Evolutionary conservation across 768 basidiomycete genomes (phyloP).

Genomic region (Auricularia auricula-judae): DNA sequence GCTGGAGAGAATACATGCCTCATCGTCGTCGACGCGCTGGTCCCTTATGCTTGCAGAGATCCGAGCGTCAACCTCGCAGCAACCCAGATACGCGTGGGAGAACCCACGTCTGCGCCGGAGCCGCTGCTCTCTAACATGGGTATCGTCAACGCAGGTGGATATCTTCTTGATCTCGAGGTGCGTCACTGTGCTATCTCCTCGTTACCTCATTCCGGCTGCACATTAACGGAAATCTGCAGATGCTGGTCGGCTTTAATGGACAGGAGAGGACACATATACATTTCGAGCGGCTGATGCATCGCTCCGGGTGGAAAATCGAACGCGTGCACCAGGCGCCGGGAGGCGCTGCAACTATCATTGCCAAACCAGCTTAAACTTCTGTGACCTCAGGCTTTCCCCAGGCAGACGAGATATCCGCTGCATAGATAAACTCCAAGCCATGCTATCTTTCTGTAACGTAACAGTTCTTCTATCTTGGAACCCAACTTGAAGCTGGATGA

Average conservation of each 20-base stretch:
- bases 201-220: too few relatives aligned
- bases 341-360: not conserved
- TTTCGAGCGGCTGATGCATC: not conserved
- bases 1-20: conserved; percentile 5
- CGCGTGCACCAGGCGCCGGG: not conserved
- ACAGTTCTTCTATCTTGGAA: too few relatives aligned
- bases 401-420: too few relatives aligned
- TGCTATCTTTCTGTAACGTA: too few relatives aligned
- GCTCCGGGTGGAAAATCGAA: conserved; percentile 6
- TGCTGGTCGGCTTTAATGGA: not conserved
- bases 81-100: not conserved
- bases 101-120: conserved; percentile 2
- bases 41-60: conserved; percentile 5
- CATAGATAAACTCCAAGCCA: too few relatives aligned
- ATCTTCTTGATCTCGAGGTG: conserved; percentile 8
- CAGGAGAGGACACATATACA: conserved; percentile 1
- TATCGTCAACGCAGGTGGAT: conserved; percentile 7
- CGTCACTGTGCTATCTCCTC: not conserved
- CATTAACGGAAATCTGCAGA: not conserved
- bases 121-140: conserved; percentile 17
- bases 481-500: too few relatives aligned
- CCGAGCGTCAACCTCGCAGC: too few relatives aligned
- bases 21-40: conserved; percentile 7
- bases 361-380: not conserved
- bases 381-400: too few relatives aligned